Conservation (phyloP, 768 basidiomycete genomes). For the Symmetrospora coprosmae region DNA sequence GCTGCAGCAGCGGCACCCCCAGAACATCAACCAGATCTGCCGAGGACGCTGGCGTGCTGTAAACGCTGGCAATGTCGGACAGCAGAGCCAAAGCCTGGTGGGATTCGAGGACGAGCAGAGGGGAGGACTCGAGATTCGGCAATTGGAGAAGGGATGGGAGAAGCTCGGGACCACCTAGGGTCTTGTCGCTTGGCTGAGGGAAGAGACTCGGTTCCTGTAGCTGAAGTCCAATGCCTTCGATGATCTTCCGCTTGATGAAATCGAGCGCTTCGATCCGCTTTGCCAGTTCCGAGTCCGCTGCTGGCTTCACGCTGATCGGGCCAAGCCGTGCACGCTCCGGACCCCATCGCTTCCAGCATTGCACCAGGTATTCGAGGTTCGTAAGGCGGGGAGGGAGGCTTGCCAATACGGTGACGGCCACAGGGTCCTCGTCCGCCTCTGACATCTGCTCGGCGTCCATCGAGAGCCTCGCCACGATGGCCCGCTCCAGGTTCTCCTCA, state of each 20-base stretch:
- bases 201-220: constrained; percentile 92
- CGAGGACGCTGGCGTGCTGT: constrained; percentile 36
- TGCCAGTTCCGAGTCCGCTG: constrained; percentile 45
- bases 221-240: constrained; percentile 50
- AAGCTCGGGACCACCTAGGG: constrained; percentile 63
- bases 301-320: constrained; percentile 40
- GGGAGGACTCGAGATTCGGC: constrained; percentile 41
- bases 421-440: constrained; percentile 44
- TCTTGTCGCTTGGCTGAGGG: constrained; percentile 58
- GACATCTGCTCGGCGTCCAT: constrained; percentile 58
- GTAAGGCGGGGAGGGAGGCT: constrained; percentile 66
- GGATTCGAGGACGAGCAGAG: constrained; percentile 44
- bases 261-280: constrained; percentile 70
- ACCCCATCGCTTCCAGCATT: constrained; percentile 64
- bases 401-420: constrained; percentile 41
- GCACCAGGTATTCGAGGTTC: constrained; percentile 73
- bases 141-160: constrained; percentile 62
- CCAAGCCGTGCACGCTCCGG: neutral
- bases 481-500: constrained; percentile 32
- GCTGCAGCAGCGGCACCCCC: constrained; percentile 38
- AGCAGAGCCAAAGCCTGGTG: constrained; percentile 66
- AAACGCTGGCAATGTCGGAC: constrained; percentile 65
- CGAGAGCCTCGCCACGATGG: constrained; percentile 61
- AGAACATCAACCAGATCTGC: constrained; percentile 58
- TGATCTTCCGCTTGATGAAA: constrained; percentile 77